phyloP scores from a whole-genome alignment of 306 rosid species.

The Ceratonia siliqua region DNA sequence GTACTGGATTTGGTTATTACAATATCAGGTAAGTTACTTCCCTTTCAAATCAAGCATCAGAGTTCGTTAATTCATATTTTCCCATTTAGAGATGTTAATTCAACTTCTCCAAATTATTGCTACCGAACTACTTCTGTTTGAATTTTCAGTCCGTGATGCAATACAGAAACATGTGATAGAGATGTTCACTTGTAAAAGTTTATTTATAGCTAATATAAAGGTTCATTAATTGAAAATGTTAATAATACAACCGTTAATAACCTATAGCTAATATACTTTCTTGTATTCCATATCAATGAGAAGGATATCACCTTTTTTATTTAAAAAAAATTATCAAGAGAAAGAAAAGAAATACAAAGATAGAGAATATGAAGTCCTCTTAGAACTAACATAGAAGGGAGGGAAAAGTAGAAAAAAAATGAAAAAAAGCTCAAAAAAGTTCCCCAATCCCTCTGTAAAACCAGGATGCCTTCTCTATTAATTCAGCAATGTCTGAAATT shows the following conservation, averaged over 20 bases:
- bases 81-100: conserved; percentile 8
- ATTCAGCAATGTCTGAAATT: not conserved
- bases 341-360: not conserved
- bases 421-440: not conserved
- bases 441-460: not conserved
- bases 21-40: not conserved
- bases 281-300: not conserved
- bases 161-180: not conserved
- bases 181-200: not conserved
- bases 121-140: not conserved
- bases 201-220: not conserved
- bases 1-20: not conserved
- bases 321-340: not conserved
- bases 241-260: not conserved
- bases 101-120: conserved; percentile 5
- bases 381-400: not conserved
- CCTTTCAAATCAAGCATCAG: conserved; percentile 3
- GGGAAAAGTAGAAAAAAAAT: too few species aligned
- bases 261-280: not conserved
- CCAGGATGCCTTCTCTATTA: not conserved
- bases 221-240: not conserved
- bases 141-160: not conserved
- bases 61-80: not conserved
- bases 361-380: not conserved
- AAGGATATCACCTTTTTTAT: not conserved